A percentile compares a stretch with the other conserved stretches of the same genome.
Evolutionary conservation across 257 asterid species (phyloP).

Genomic region (Dorcoceras hygrometricum): DNA sequence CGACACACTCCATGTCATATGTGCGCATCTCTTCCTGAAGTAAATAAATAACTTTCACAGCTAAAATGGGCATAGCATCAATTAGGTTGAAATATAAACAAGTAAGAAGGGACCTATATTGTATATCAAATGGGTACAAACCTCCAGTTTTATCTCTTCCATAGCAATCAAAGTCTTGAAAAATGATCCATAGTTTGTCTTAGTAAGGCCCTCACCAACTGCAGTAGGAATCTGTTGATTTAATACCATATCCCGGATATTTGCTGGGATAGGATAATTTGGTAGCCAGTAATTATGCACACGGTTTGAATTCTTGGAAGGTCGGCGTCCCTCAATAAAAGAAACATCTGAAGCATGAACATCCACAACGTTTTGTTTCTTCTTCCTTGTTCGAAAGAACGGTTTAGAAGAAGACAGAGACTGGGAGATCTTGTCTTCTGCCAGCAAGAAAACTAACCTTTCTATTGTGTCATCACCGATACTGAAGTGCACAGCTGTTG

Average conservation of each 20-base stretch:
- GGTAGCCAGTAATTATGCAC: conserved; percentile 33
- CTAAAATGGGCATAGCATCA: conserved; percentile 4
- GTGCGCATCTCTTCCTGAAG: conserved; percentile 78
- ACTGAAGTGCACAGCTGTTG: conserved; percentile 68
- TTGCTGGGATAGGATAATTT: conserved; percentile 50
- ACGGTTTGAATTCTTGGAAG: conserved; percentile 38
- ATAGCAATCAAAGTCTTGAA: conserved; percentile 62
- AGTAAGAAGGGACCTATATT: not conserved
- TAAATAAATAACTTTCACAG: conserved; percentile 16
- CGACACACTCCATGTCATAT: conserved; percentile 70
- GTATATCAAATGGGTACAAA: conserved; percentile 22
- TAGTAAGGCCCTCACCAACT: conserved; percentile 48
- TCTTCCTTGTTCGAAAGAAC: conserved; percentile 49
- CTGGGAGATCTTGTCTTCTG: conserved; percentile 76
- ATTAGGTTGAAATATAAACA: conserved; percentile 16
- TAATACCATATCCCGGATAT: conserved; percentile 50
- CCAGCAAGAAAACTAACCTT: conserved; percentile 65
- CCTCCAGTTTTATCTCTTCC: conserved; percentile 98
- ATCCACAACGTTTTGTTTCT: conserved; percentile 43
- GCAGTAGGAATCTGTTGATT: conserved; percentile 55
- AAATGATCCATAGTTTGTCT: conserved; percentile 44
- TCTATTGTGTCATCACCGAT: conserved; percentile 80
- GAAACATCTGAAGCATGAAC: conserved; percentile 33
- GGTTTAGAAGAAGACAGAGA: conserved; percentile 69
- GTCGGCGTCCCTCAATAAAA: conserved; percentile 63